Evolutionary conservation across 306 rosid species (phyloP), one percentile per base, ranked within the genome.

Genomic region (Carpinus fangiana): DNA sequence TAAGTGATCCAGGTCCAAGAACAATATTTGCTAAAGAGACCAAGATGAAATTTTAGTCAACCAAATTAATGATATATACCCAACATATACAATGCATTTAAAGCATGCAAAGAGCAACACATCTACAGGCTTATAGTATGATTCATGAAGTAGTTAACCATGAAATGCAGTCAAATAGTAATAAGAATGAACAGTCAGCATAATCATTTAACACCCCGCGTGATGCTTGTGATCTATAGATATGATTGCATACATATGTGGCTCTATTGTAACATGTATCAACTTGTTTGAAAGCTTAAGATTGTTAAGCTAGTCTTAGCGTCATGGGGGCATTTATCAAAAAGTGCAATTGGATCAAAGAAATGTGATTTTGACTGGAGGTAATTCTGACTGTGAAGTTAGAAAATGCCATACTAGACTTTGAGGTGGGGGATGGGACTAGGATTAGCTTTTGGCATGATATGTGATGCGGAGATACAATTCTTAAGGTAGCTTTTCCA

Each of bases 21-120:
- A 90, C 90, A 85, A 91, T 52, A 79, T 81, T 87, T 75, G 97
- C 98, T 95, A 86, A 88, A 90, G 78, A 87, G 76, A 77, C 66
- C 64, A 81, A 56, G 75, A 41, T 55, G 20, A 82, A 77, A 73
- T 59, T 36, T 62, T 78, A 66, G 80, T 61, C 18, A 64, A 59
- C 55, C 46, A 45, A 68, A 54, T 73, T 59, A 14, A 52, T 51
- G 26, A 48, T 17, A 56, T 3, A 53, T 26, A 7, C 75, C 62
- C 13, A 85, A 73, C 70, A 81, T 72, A 74, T 7, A 67, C 16
- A 62, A 6, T 48, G 45, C 47, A 64, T 74, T 47, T 55, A 60
- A 48, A 47, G 17, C 45, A 70, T 41, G 18, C 57, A 57, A 60
- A 53, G 48, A 38, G 45, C 28, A 4, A 78, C 55, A 75, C 51